Base-by-base conservation (phyloP, 345 rosid genomes). In the Syzygium oleosum region DNA sequence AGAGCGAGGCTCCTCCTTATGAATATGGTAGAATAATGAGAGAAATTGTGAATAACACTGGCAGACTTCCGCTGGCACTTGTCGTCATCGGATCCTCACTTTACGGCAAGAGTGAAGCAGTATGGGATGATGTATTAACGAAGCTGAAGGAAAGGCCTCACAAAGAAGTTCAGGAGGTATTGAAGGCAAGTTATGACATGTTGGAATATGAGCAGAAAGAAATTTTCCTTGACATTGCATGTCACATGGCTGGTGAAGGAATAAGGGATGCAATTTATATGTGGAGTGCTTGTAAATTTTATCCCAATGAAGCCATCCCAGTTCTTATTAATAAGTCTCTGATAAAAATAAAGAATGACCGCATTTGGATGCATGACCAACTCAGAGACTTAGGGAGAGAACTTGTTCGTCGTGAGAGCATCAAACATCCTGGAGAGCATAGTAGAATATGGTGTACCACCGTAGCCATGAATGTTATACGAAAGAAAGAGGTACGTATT, bases 151-250 rank as follows among this genome's bases (percentile, higher is more conserved):
- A 63, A 29, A 53, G 0, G 27, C 61, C 88, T 3, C 41, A 73
- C 59, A 51, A 7, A 46, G 51, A 86, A 46, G 84, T 86, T 49
- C 61, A 0, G 4, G 63, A 86, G 12, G n/a, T 23, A 25, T 52
- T 86, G 84, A 68, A 51, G 85, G n/a, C 77, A 1, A 86, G 84
- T 38, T 77, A 77, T 23, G 88, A 52, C 4, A 53, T 55, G 31
- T 86, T 86, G 63, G 88, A 86, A 2, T 11, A 12, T 0, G 13
- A 86, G 34, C 84, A 86, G 0, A 86, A 52, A 84, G 51, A 86
- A 31, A 86, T 86, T 1, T 86, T 86, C 34, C 88, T 86, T 15
- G 88, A 86, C 61, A 53, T 77, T 34, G 88, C 85, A 16, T 86
- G 85, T 41, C 51, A 51, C 46, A 68, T 86, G 56, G 80, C 43